Evolutionary conservation across 2,329 filamentous ascomycete genomes (phyloP), one percentile per base, ranked within the genome.

Genomic region (Neonectria ditissima): DNA sequence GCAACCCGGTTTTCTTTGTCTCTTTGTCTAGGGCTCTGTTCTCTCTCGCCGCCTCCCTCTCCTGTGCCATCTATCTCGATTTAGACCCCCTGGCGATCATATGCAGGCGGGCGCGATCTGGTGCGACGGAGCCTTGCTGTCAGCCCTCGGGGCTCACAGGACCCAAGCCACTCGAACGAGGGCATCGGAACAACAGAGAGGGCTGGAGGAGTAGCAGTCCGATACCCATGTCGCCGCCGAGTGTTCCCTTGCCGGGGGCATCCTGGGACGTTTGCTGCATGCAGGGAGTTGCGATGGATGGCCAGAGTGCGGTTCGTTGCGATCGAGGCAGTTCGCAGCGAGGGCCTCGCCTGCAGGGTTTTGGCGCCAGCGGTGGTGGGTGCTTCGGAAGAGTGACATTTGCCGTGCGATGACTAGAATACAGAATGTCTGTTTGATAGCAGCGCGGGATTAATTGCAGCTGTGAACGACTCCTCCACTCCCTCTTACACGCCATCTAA

Each of bases 21-120:
- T 44, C 59, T 20, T 57, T 51, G 65, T 69, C 64, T 57, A 54
- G 55, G 45, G 13, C 32, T 34, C 32, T 13, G 5, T 14, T 5
- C 32, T 34, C 32, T 13, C 13, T 14, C 13, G 16, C 5, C 13
- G 32, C 32, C 32, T 58, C n/a, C 30, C 44, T 63, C 53, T 59
- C 30, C 44, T 63, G 55, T 59, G 48, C 43, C 28, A 71, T 71
- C 62, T 66, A 71, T 71, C 62, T 66, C 65, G 68, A 72, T 73
- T 63, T 62, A 54, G 61, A 56, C 68, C 68, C 68, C 68, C 66
- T 68, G 69, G 54, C 48, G 43, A 61, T 70, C 48, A 39, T 52
- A 72, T 72, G 70, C 68, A 69, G 47, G 57, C 50, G 43, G 57
- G 64, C 71, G 47, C 62, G 71, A 73, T 73, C 71, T 73, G 62